Evolutionary conservation across 345 rosid genomes (phyloP), one percentile per base, ranked within the genome.

Genomic region (Ceriops zippeliana): DNA sequence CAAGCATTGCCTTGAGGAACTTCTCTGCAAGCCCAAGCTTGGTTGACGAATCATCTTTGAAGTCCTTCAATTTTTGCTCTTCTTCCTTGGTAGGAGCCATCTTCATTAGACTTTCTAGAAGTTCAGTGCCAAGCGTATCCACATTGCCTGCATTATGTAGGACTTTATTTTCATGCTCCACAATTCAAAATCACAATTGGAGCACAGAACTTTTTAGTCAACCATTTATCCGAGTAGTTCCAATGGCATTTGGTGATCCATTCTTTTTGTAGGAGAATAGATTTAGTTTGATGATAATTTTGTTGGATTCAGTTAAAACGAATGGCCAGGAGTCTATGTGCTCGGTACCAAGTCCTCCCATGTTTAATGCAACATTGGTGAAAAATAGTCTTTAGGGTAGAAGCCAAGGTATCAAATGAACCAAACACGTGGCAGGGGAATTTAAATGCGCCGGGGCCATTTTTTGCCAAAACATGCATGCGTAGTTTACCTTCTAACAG

Each of bases 71-170:
- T 52, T 84, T 95, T 2, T 90, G 89, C 75, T 95, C 99, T 81
- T 95, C 99, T 75, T 95, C 97, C 79, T 91, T 95, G 32, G 86
- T 85, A 0, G 98, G 98, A 11, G 98, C 96, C 99, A 95, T 91
- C 84, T 87, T 95, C 52, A 85, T 68, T 73, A 95, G 82, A 82
- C 89, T 88, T 79, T 95, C 99, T 46, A 95, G 96, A 84, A 95
- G 96, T 78, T 95, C 98, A 42, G 97, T 78, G 56, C 98, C 99
- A 63, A 96, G 97, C 27, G 89, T 79, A 62, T 96, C 98, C 3
- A 85, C 86, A 76, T 87, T 92, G 37, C 99, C 99, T 96, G 86
- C 62, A 72, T n/a, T 24, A 67, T 62, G 62, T 21, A 70, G 51
- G 65, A 61, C 57, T 52, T 38, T 22, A 52, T 73, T 80, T 24